Percentiles rank a stretch among this genome's conserved stretches.
These are phyloP conservation scores for Metschnikowia gelsemii DNA, from an alignment of 805 yeast genomes.

Conservation along the genomic window DNA sequence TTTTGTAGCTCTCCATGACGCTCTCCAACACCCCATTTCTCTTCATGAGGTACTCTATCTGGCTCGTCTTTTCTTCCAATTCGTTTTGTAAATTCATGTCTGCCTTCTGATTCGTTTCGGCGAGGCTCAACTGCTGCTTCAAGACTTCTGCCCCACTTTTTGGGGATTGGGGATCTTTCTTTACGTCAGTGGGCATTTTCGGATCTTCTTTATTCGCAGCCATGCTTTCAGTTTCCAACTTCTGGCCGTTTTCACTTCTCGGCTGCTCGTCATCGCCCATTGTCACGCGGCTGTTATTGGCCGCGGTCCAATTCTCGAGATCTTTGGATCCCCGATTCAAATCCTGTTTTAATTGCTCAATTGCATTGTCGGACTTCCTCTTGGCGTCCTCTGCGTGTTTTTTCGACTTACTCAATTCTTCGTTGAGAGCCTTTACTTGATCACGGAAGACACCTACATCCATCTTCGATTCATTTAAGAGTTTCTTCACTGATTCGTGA, in stretches of 20 bases:
- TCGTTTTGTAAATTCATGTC: slow-evolving; percentile 4
- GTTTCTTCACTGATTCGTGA: slow-evolving; percentile 3
- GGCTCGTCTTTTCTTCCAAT: slow-evolving; percentile 7
- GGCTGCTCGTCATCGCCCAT: background rate
- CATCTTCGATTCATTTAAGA: slow-evolving; percentile 7
- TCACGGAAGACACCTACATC: slow-evolving; percentile 9
- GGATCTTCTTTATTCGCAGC: background rate
- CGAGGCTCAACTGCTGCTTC: slow-evolving; percentile 6
- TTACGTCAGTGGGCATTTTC: background rate
- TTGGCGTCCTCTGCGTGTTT: background rate
- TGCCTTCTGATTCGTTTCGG: slow-evolving; percentile 5
- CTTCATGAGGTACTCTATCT: slow-evolving; percentile 7
- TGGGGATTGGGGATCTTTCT: slow-evolving; percentile 1
- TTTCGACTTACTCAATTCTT: slow-evolving; percentile 2
- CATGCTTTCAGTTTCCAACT: too few relatives aligned
- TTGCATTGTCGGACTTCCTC: slow-evolving; percentile 6
- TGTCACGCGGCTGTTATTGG: background rate
- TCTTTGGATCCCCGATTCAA: slow-evolving; percentile 8
- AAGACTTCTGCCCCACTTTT: slow-evolving; percentile 3
- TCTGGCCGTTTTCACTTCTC: background rate
- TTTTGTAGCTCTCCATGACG: slow-evolving; percentile 8
- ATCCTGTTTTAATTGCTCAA: slow-evolving; percentile 5
- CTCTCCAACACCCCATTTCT: slow-evolving; percentile 3
- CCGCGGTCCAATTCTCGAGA: slow-evolving; percentile 5
- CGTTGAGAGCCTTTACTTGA: slow-evolving; percentile 5